phyloP scores from a whole-genome alignment of 805 yeast species.

The Ogataea salicorniae region DNA sequence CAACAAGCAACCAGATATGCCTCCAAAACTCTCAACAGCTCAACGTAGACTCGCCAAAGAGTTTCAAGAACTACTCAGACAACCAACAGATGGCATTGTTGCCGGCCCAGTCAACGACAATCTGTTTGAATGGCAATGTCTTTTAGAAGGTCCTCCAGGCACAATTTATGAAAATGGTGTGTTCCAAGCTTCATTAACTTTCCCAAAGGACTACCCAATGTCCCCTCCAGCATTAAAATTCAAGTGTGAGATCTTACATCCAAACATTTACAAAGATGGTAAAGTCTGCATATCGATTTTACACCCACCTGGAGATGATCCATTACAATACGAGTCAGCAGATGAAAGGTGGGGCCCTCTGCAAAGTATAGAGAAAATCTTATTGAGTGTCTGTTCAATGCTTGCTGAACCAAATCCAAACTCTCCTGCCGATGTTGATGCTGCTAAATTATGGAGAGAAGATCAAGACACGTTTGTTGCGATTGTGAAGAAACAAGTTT shows the following conservation, averaged over 20 bases:
- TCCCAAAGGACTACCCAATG: slow-evolving; percentile 51
- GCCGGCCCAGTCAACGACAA: slow-evolving; percentile 82
- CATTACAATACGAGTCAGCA: slow-evolving; percentile 89
- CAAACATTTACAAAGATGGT: slow-evolving; percentile 91
- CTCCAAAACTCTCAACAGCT: slow-evolving; percentile 42
- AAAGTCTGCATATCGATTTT: slow-evolving; percentile 92
- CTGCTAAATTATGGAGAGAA: slow-evolving; percentile 87
- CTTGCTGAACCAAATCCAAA: slow-evolving; percentile 95
- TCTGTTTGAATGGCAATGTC: slow-evolving; percentile 49
- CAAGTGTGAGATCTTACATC: slow-evolving; percentile 82
- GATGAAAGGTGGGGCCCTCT: slow-evolving; percentile 98
- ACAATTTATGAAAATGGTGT: slow-evolving; percentile 53
- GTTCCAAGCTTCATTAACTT: slow-evolving; percentile 44
- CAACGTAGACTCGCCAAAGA: slow-evolving; percentile 84
- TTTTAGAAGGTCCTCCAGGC: slow-evolving; percentile 47
- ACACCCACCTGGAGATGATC: slow-evolving; percentile 97
- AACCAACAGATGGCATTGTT: slow-evolving; percentile 91
- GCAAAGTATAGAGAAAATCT: slow-evolving; percentile 94
- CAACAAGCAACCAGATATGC: slow-evolving; percentile 7
- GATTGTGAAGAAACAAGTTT: slow-evolving; percentile 62
- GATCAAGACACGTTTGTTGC: slow-evolving; percentile 61
- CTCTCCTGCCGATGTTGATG: slow-evolving; percentile 85
- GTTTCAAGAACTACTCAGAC: slow-evolving; percentile 76
- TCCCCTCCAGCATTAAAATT: slow-evolving; percentile 58
- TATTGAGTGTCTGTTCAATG: slow-evolving; percentile 91